These are phyloP conservation scores for Ilyonectria robusta DNA, from an alignment of 2,329 filamentous ascomycete genomes.

Conservation along the genomic window DNA sequence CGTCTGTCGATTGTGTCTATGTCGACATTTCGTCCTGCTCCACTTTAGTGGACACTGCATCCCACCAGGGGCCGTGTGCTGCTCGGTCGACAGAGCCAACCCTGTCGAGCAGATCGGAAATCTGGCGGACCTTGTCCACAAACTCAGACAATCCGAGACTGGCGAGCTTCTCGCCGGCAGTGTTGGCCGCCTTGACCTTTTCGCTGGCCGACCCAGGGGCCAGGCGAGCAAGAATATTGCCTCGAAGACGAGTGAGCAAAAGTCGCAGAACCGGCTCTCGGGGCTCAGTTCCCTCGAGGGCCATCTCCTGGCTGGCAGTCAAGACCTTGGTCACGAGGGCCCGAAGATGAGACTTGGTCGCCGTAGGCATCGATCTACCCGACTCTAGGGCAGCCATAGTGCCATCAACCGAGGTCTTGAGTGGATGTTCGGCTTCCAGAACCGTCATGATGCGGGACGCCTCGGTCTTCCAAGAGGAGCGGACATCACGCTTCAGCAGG, in stretches of 20 bases:
- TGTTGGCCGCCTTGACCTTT: slow-evolving; percentile 77
- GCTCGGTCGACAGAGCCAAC: slow-evolving; percentile 78
- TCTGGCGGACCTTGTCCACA: slow-evolving; percentile 76
- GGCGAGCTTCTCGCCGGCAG: slow-evolving; percentile 78
- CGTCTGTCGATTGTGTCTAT: slow-evolving; percentile 28
- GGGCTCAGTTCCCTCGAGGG: slow-evolving; percentile 58
- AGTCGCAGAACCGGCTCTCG: slow-evolving; percentile 74
- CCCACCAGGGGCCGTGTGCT: slow-evolving; percentile 79
- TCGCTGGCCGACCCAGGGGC: slow-evolving; percentile 78
- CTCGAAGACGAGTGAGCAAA: slow-evolving; percentile 76
- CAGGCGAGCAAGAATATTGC: slow-evolving; percentile 76
- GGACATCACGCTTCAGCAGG: slow-evolving; percentile 84
- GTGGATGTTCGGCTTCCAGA: slow-evolving; percentile 69
- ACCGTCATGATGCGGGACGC: slow-evolving; percentile 79
- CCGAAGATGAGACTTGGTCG: slow-evolving; percentile 72
- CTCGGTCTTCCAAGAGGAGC: slow-evolving; percentile 82
- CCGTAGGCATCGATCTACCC: slow-evolving; percentile 74
- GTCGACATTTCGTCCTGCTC: slow-evolving; percentile 57
- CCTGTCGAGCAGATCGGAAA: slow-evolving; percentile 77
- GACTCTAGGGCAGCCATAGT: slow-evolving; percentile 75
- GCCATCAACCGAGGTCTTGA: slow-evolving; percentile 70
- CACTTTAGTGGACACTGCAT: slow-evolving; percentile 72
- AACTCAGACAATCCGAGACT: slow-evolving; percentile 81
- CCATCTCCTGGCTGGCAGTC: slow-evolving; percentile 63
- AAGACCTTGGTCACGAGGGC: slow-evolving; percentile 71